phyloP scores from a whole-genome alignment of 2,329 filamentous ascomycete species.

The Aplosporella prunicola region DNA sequence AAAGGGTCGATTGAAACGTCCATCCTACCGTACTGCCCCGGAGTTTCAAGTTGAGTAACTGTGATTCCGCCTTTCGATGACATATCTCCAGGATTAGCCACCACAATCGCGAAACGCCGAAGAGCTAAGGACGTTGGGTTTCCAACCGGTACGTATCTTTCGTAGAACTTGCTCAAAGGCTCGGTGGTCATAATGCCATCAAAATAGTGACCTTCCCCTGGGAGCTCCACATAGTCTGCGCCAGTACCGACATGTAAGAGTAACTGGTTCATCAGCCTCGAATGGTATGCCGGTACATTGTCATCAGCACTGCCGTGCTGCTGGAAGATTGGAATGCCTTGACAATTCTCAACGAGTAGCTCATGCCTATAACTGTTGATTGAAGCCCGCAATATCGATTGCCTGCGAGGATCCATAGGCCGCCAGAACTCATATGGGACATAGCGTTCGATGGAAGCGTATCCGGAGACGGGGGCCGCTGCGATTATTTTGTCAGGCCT shows the following conservation, averaged over 20 bases:
- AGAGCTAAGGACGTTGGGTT: constrained; percentile 16
- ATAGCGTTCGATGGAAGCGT: constrained; percentile 50
- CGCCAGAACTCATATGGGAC: constrained; percentile 50
- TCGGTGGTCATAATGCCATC: constrained; percentile 47
- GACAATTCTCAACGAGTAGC: constrained; percentile 42
- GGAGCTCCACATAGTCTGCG: constrained; percentile 42
- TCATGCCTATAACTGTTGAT: constrained; percentile 47
- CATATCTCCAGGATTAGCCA: constrained; percentile 45
- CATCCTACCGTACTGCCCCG: constrained; percentile 43
- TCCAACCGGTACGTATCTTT: constrained; percentile 19
- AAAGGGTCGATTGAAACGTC: constrained; percentile 22
- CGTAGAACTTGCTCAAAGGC: constrained; percentile 41
- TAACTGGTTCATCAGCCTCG: constrained; percentile 43
- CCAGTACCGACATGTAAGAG: constrained; percentile 34
- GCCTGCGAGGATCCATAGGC: constrained; percentile 42
- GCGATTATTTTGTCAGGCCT: constrained; percentile 47
- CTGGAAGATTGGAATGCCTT: constrained; percentile 44
- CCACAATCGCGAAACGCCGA: constrained; percentile 37
- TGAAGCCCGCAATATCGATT: constrained; percentile 39
- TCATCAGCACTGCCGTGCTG: constrained; percentile 49
- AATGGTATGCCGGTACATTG: constrained; percentile 51
- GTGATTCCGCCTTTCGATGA: constrained; percentile 42
- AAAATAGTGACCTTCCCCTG: constrained; percentile 43
- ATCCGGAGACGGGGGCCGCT: constrained; percentile 49
- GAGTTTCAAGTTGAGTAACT: constrained; percentile 41